Conservation (phyloP, 1,284 basidiomycete species). For the Violaceomyces palustris region DNA sequence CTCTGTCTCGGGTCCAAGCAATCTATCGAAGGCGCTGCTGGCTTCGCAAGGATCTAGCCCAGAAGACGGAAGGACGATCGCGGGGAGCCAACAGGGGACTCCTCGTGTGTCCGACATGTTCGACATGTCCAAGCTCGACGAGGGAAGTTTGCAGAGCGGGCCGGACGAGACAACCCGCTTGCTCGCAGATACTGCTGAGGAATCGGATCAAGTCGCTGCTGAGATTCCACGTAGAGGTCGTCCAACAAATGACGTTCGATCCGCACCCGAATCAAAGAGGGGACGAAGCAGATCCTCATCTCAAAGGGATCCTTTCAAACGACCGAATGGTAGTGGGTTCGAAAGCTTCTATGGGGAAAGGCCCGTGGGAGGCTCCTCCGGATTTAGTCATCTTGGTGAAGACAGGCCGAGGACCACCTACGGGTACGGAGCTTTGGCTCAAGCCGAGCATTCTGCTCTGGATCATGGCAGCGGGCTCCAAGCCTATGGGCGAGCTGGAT, state of each 20-base stretch:
- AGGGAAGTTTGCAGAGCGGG: not conserved
- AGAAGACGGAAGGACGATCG: slow-evolving; percentile 10
- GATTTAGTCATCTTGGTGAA: not conserved
- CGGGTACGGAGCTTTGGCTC: slow-evolving; percentile 40
- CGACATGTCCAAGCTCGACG: slow-evolving; percentile 10
- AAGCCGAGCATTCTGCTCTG: slow-evolving; percentile 26
- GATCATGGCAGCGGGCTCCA: slow-evolving; percentile 8
- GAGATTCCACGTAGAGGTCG: too few species aligned
- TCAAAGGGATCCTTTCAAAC: too few species aligned
- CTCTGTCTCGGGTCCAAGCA: slow-evolving; percentile 26
- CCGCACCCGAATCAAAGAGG: too few species aligned
- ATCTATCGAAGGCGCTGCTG: slow-evolving; percentile 23
- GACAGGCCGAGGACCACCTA: slow-evolving; percentile 1
- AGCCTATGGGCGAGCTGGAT: too few species aligned
- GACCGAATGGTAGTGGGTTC: too few species aligned
- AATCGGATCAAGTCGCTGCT: too few species aligned
- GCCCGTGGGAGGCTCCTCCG: not conserved
- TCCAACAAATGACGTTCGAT: too few species aligned
- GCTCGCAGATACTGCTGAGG: too few species aligned
- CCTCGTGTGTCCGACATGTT: slow-evolving; percentile 15
- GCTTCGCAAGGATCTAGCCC: slow-evolving; percentile 10
- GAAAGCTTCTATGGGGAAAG: too few species aligned
- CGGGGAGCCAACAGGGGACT: slow-evolving; percentile 14
- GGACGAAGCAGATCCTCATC: too few species aligned
- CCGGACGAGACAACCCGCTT: not conserved